Conservation (phyloP, 345 rosid genomes). For the Firmiana major region DNA sequence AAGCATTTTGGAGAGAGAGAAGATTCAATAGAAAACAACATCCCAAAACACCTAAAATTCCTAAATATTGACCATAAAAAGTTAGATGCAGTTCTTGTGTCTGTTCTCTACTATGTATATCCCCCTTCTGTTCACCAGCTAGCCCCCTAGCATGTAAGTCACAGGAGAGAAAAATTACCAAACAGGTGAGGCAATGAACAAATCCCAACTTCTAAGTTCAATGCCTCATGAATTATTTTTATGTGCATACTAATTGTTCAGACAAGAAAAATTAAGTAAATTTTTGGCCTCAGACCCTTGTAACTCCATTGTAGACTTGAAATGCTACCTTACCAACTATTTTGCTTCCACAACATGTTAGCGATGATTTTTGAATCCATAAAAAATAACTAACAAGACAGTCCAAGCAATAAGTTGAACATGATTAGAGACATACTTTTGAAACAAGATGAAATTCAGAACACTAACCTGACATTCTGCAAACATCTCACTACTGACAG, state of each 20-base stretch:
- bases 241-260: neutral
- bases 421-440: neutral
- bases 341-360: conserved; percentile 3
- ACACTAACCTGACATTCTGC: conserved; percentile 79
- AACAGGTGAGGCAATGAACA: neutral
- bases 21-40: neutral
- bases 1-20: neutral
- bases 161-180: neutral
- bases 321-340: neutral
- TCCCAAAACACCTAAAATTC: neutral
- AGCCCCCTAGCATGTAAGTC: neutral
- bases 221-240: neutral
- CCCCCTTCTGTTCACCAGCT: neutral
- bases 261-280: neutral
- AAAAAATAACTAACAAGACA: conserved; percentile 2
- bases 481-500: conserved; percentile 93
- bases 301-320: neutral
- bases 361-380: conserved; percentile 1
- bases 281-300: neutral
- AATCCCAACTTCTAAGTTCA: neutral
- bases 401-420: neutral
- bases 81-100: neutral
- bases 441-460: conserved; percentile 8
- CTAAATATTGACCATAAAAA: neutral
- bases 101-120: neutral